Evolutionary conservation across 2,329 filamentous ascomycete genomes (phyloP), one percentile per base, ranked within the genome.

Genomic region (Colletotrichum higginsianum): DNA sequence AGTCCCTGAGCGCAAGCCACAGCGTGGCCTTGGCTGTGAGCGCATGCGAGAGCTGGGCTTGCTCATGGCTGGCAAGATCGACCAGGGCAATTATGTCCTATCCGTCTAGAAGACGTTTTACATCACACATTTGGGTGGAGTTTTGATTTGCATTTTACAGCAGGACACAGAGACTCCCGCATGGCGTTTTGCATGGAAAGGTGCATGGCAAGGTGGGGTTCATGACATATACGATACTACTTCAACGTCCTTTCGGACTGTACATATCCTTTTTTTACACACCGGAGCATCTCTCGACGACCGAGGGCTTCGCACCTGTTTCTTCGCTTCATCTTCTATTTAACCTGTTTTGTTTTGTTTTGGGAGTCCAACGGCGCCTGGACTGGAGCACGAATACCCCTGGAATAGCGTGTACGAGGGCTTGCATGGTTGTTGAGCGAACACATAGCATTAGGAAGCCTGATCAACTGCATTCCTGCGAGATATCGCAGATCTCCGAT

Each of bases 31-130:
- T 80, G 96, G 96, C 67, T 94, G 94, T 46, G 93, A 98, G 85
- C 91, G 95, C 75, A 99, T 99, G 96, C 82, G 81, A 75, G 84
- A 97, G 82, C 89, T 99, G 71, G 96, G 96, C 65, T 87, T 98
- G 67, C 90, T 96, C 79, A 94, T 96, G 87, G 94, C 94, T 71
- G 94, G 94, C 79, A 95, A 94, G 83, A 85, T 86, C 66, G 93
- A 91, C 77, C 90, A 88, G 77, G 91, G 91, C 80, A 93, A 93
- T 78, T 94, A 94, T 81, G 92, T 95, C 79, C 86, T 95, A 77
- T 95, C 93, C 73, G 85, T 94, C 77, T 94, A 84, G 44, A 60
- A 12, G 49, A 16, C 21, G 66, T 70, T 42, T 60, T 71, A 60
- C 44, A 70, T 58, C 30, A n/a, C 35, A 50, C 35, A 18, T 56